Evolutionary conservation across 345 rosid species (phyloP).

Genomic region (Salix koriyanagi): DNA sequence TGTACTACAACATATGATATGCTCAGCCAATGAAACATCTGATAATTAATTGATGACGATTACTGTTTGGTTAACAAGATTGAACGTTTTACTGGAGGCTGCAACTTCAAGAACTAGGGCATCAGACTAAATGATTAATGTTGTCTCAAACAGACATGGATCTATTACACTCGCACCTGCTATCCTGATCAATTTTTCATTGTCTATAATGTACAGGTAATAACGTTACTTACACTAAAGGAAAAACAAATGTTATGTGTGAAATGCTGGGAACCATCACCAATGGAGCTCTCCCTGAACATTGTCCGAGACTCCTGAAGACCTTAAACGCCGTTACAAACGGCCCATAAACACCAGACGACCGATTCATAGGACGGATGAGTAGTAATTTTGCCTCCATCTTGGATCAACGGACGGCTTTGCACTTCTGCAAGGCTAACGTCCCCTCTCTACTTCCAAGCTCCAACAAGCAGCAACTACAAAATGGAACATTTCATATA

Average conservation of each 20-base stretch:
- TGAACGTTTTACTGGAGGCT: background rate
- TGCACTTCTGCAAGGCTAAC: background rate
- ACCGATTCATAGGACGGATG: background rate
- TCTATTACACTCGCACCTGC: background rate
- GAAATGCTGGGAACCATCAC: background rate
- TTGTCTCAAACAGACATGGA: background rate
- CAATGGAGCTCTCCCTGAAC: background rate
- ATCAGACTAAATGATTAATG: background rate
- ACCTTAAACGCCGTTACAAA: background rate
- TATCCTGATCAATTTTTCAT: background rate
- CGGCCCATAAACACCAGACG: background rate
- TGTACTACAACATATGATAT: background rate
- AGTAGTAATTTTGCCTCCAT: background rate
- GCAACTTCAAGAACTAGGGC: background rate
- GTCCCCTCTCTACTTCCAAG: background rate
- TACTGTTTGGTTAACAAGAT: background rate
- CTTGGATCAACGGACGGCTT: background rate
- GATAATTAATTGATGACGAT: background rate
- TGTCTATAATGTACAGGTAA: background rate
- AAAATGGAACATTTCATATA: background rate
- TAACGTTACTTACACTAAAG: background rate
- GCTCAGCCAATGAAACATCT: background rate
- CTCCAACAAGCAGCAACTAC: background rate
- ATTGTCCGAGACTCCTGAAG: background rate
- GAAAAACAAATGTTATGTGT: background rate